Evolutionary conservation across 192 early-diverging fungal species (phyloP), one percentile per base, ranked within the genome.

Genomic region (Coemansia sp.): DNA sequence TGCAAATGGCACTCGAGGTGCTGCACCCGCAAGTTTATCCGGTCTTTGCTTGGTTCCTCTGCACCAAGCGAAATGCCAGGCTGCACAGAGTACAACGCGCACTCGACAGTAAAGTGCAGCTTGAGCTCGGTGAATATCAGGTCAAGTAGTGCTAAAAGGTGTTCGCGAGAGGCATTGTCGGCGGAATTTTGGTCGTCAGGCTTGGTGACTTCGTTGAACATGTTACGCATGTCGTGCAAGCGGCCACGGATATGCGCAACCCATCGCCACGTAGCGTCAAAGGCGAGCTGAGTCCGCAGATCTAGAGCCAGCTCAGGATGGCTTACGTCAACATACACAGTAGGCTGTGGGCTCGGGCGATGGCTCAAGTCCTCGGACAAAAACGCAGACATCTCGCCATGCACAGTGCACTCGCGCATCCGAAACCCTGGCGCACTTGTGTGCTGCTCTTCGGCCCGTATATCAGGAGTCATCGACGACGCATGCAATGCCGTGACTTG

Each of bases 301-400:
- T 81, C 73, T 12, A 81, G 55, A n/a, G 60, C 24, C 10, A 75
- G 60, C 64, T 81, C 78, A 2, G 78, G 78, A 1, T 59, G 65
- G 23, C 62, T 68, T 8, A 81, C 22, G 12, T 81, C 69, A 12
- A 81, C 14, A 14, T 57, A 59, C 38, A 81, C 71, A 21, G 66
- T 60, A 1, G 78, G 78, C 53, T 81, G 72, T 14, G 78, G 78
- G 35, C 69, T 63, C 15, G 78, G 78, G 6, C 60, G 53, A 11
- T 69, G 69, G 10, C 69, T 60, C 60, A 81, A 57, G 17, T 81
- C 78, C 41, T 81, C 78, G 6, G 78, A 81, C 48, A 81, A 17
- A 57, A 81, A 81, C 8, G 78, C 78, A 3, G 73, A 81, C 78
- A 81, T 81, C 11, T 81, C 78, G n/a, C 73, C 73, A 15, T 68